Evolutionary conservation across 768 basidiomycete species (phyloP).

Genomic region (Suillus subaureus): DNA sequence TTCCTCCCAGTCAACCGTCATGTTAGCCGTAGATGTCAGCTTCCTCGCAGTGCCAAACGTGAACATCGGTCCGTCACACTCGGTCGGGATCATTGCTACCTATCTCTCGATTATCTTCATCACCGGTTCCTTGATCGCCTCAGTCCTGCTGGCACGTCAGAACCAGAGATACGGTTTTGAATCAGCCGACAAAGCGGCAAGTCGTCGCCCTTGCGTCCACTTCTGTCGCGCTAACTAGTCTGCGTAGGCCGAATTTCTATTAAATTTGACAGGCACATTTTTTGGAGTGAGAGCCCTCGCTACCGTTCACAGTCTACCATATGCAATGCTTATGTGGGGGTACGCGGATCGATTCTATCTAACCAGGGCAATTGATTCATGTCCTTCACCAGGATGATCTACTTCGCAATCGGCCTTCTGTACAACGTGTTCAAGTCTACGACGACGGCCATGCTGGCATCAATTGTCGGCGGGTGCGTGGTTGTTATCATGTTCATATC

Average conservation of each 20-base stretch:
- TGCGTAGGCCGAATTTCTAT: constrained; percentile 29
- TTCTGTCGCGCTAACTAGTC: not conserved
- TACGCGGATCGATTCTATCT: constrained; percentile 13
- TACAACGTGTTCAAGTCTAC: constrained; percentile 25
- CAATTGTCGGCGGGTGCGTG: constrained; percentile 20
- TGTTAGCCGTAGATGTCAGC: constrained; percentile 55
- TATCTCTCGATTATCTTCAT: constrained; percentile 42
- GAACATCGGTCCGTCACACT: constrained; percentile 16
- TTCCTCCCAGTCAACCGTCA: constrained; percentile 45
- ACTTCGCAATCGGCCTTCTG: constrained; percentile 28
- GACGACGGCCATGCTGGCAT: constrained; percentile 14
- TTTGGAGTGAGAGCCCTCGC: constrained; percentile 32
- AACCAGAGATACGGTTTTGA: constrained; percentile 32
- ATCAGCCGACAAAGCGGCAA: constrained; percentile 32
- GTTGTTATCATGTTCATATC: constrained; percentile 21
- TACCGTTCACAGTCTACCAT: constrained; percentile 35
- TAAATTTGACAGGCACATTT: constrained; percentile 12
- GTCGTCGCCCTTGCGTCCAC: constrained; percentile 1
- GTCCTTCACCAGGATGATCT: constrained; percentile 24
- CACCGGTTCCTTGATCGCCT: constrained; percentile 38
- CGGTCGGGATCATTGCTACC: constrained; percentile 33
- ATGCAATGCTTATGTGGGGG: constrained; percentile 35
- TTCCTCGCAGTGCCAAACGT: constrained; percentile 56
- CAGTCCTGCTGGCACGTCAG: constrained; percentile 39
- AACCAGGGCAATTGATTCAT: not conserved